Base-by-base conservation (phyloP, 441 rosid species). In the Populus hybrid region DNA sequence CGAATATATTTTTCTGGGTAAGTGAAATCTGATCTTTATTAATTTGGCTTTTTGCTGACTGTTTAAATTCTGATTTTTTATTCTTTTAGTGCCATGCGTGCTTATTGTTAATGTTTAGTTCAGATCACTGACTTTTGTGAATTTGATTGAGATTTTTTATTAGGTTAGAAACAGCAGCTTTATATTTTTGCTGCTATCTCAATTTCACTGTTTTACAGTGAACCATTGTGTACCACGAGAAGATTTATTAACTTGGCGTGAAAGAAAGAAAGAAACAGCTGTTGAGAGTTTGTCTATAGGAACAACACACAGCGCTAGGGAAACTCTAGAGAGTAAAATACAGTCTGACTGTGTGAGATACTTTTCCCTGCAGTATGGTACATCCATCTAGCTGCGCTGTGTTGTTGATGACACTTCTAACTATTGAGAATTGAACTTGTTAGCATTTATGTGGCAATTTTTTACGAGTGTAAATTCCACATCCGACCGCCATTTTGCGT, bases 1-100 rank as follows among this genome's bases (percentile, higher is more conserved):
- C 5, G 46, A 46, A 46, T 1, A 50, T 76, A 5, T 35, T 38
- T 35, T 70, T 70, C 79, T 66, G 24, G 83, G 91, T 88, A 84
- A 35, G 86, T 40, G 4, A 46, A 30, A 8, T 26, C 75, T 71
- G 30, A 11, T 66, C 50, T 64, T 35, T 21, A 53, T 42, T 20
- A 38, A 8, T 46, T 46, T 3, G 53, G 18, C 53, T 46, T 61
- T 64, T 23, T 26, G 10, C 20, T 69, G 8, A 2, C 14, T 3
- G 69, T 12, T 46, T 74, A 9, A 38, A 75, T 38, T 78, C 6
- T 4, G 20, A 46, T 34, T 66, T 5, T 50, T 14, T 46, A n/a
- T n/a, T 50, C 2, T 12, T 50, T 14, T 4, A 4, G 24, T 50
- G 57, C 6, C 57, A 46, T 46, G 20, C 20, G 57, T 14, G 57